Evolutionary conservation across 2,329 filamentous ascomycete genomes (phyloP), one percentile per base, ranked within the genome.

Genomic region (Cladosporium sp.): DNA sequence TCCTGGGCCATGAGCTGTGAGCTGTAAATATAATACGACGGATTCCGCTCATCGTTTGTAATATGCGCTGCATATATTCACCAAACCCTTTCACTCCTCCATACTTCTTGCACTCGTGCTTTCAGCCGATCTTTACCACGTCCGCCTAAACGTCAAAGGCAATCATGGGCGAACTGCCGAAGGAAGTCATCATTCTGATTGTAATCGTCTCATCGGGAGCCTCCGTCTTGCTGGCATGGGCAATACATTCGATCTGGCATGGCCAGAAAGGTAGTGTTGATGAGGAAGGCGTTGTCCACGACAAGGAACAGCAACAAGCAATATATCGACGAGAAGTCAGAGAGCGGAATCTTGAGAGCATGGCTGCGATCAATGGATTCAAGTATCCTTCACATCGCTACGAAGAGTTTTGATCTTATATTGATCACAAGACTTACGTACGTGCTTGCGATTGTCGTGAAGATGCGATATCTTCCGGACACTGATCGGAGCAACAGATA

Each of bases 131-230:
- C 43, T 5, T 19, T 28, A 2, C 4, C 20, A n/a, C 43, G 1
- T 14, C 22, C 19, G 11, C 22, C 11, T 7, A 6, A 30, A 39
- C n/a, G 3, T 30, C 50, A 30, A 28, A 28, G 12, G 12, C 20
- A 40, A 40, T 15, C 36, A 39, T 28, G 36, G 36, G 6, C 22
- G 15, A 22, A 30, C 20, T 56, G 7, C 20, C 54, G 2, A 56
- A 49, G 34, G 54, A 56, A 19, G 42, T 19, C 19, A 39, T 56
- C 42, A 49, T 56, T 43, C 7, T 56, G 20, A 47, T 56, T n/a
- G 54, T 56, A 34, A 56, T 56, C 8, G 12, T 25, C 20, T 45
- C 42, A 5, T 19, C 54, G 6, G 54, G 42, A 28, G 42, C 20
- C 15, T 38, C 42, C 8, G 54, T 56, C 2, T 2, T 56, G 9